Percentiles rank a stretch among this genome's conserved stretches.
Conservation (phyloP, 1,284 basidiomycete species). For the Boletus austroedulis region DNA sequence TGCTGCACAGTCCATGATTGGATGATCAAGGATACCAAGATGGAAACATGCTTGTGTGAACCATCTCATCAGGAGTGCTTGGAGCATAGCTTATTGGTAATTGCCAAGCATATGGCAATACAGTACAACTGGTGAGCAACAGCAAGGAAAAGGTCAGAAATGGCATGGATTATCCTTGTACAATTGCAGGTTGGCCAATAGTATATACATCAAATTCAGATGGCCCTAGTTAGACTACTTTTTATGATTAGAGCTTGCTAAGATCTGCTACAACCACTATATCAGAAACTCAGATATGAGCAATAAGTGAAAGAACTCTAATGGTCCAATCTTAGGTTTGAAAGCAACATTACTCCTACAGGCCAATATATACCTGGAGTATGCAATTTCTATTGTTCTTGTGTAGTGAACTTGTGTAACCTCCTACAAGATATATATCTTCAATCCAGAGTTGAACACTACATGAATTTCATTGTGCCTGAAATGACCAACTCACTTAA, state of each 20-base stretch:
- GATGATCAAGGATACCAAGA: conserved; percentile 97
- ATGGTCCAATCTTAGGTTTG: conserved; percentile 99
- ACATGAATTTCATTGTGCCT: too few relatives aligned
- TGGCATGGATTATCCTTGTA: too few relatives aligned
- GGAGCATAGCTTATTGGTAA: conserved; percentile 90
- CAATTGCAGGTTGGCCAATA: too few relatives aligned
- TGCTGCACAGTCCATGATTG: conserved; percentile 97
- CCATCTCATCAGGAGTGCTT: conserved; percentile 94
- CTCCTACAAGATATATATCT: too few relatives aligned
- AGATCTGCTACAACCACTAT: conserved; percentile 79
- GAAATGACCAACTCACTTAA: too few relatives aligned
- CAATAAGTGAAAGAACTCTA: conserved; percentile 91
- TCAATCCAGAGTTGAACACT: too few relatives aligned
- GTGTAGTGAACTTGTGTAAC: conserved; percentile 78
- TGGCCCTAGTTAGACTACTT: conserved; percentile 89
- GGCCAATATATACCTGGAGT: conserved; percentile 97
- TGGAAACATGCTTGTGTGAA: conserved; percentile 96
- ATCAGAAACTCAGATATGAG: conserved; percentile 91
- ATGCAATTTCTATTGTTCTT: conserved; percentile 19
- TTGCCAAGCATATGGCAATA: conserved; percentile 83
- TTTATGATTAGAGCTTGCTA: conserved; percentile 84
- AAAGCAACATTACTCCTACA: conserved; percentile 95
- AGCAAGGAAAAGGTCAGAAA: conserved; percentile 74
- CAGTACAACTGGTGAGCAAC: conserved; percentile 54
- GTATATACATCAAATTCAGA: not conserved